These are phyloP conservation scores for Wallemia mellicola DNA, from an alignment of 1,284 basidiomycete species.

Conservation along the genomic window DNA sequence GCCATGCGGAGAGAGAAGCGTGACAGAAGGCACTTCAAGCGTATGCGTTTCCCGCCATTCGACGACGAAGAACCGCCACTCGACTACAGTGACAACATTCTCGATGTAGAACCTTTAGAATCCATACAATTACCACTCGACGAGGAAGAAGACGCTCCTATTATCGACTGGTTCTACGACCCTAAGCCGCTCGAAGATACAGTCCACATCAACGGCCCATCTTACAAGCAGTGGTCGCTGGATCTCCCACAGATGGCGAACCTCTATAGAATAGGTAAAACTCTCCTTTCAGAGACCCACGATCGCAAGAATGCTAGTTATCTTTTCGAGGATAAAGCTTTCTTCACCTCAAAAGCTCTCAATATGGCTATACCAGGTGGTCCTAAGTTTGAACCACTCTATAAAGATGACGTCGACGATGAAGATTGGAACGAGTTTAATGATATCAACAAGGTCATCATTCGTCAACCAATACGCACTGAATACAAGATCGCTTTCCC, in stretches of 20 bases:
- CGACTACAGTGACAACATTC: conserved; percentile 92
- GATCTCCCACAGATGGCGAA: conserved; percentile 85
- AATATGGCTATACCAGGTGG: conserved; percentile 66
- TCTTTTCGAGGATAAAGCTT: conserved; percentile 88
- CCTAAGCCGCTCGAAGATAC: conserved; percentile 77
- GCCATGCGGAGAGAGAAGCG: conserved; percentile 98
- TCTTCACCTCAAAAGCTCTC: conserved; percentile 69
- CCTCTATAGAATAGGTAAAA: conserved; percentile 77
- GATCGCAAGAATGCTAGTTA: conserved; percentile 41
- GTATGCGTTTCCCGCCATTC: conserved; percentile 99
- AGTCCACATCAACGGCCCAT: conserved; percentile 60
- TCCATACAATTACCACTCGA: conserved; percentile 94
- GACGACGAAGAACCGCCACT: conserved; percentile 96
- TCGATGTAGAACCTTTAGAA: conserved; percentile 93
- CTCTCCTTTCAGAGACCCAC: conserved; percentile 72
- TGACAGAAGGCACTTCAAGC: conserved; percentile 95
- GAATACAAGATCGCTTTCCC: conserved; percentile 99
- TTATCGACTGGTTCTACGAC: conserved; percentile 98
- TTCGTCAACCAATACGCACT: conserved; percentile 90
- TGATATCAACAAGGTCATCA: conserved; percentile 98
- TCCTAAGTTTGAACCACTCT: conserved; percentile 62
- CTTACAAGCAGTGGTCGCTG: conserved; percentile 78
- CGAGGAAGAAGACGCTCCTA: conserved; percentile 70
- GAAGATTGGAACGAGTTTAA: conserved; percentile 98
- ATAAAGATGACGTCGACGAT: neutral